Base-by-base conservation (phyloP, 2,329 filamentous ascomycete species). In the Metarhizium robertsii region DNA sequence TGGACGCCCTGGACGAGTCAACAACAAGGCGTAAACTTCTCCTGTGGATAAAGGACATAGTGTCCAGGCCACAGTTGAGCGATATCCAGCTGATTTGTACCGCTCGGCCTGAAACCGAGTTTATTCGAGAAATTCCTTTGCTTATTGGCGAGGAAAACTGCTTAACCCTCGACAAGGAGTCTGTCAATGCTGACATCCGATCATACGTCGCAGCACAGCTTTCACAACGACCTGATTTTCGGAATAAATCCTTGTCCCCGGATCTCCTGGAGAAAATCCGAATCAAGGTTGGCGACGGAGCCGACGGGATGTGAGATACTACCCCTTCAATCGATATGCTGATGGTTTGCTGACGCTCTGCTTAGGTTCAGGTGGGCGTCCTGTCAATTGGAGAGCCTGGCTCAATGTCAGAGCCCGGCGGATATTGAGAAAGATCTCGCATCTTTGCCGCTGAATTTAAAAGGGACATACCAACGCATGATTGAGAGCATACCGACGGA, bases 1-100 rank as follows among this genome's bases (percentile, higher is more conserved):
- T 66, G 0, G 61, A 66, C 25, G 64, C 63, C 6, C 43, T 66
- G 13, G 62, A 64, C 36, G 62, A 66, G 49, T 65, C 49, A 7
- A 57, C 40, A 4, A 59, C 52, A 32, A 64, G 58, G 49, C 2
- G 36, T 7, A 55, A 61, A 6, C 56, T 66, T 38, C 32, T 66
- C 1, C 29, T 2, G 2, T 66, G 60, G 62, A 58, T 66, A 0
- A 18, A 38, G 34, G 36, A 40, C 32, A 32, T 60, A 8, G 38
- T n/a, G 3, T 59, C 57, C 7, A 55, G 7, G 6, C 16, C 58
- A 29, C 53, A 46, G 3, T 48, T 53, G 10, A 34, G 30, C 8
- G 43, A 63, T 8, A 42, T 52, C 7, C 54, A 58, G 40, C 38
- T 61, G 1, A 25, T 65, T 8, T 48, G 45, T 2, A 64, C 62